These are phyloP conservation scores for Xylariales sp. DNA, from an alignment of 2,329 filamentous ascomycete genomes.

Conservation along the genomic window DNA sequence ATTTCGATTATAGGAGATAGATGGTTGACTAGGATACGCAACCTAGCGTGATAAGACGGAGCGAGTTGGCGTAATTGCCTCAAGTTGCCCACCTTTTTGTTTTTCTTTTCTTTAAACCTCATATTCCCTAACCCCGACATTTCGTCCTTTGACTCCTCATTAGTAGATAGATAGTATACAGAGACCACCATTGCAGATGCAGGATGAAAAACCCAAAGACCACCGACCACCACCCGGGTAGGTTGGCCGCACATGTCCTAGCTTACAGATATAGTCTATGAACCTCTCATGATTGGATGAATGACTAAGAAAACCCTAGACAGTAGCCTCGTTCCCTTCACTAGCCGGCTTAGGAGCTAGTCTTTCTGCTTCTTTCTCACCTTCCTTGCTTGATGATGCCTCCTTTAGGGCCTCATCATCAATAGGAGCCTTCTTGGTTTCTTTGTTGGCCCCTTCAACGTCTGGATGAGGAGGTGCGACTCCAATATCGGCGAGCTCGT, in stretches of 20 bases:
- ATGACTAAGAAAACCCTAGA: slow-evolving; percentile 25
- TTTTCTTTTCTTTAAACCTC: slow-evolving; percentile 33
- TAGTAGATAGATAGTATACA: slow-evolving; percentile 47
- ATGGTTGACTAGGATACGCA: slow-evolving; percentile 31
- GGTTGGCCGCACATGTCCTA: slow-evolving; percentile 14
- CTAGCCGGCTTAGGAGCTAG: slow-evolving; percentile 71
- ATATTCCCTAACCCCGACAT: slow-evolving; percentile 38
- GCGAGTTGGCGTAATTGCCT: slow-evolving; percentile 9
- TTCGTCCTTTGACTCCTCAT: slow-evolving; percentile 45
- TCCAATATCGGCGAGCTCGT: slow-evolving; percentile 53
- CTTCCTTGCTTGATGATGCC: slow-evolving; percentile 64
- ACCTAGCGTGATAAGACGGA: slow-evolving; percentile 11
- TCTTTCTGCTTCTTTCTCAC: slow-evolving; percentile 68
- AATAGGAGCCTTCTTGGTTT: slow-evolving; percentile 61
- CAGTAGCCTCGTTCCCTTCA: slow-evolving; percentile 69
- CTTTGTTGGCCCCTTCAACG: slow-evolving; percentile 69
- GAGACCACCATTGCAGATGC: slow-evolving; percentile 38
- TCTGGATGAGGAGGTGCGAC: slow-evolving; percentile 71
- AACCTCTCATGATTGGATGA: slow-evolving; percentile 11
- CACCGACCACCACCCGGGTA: slow-evolving; percentile 22
- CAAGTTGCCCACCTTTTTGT: slow-evolving; percentile 26
- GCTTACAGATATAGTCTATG: slow-evolving; percentile 20
- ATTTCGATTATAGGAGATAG: slow-evolving; percentile 33
- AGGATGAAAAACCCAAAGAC: slow-evolving; percentile 30
- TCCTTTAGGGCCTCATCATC: slow-evolving; percentile 55